Conservation (phyloP, 768 basidiomycete species). For the Clitopilus passeckerianus region DNA sequence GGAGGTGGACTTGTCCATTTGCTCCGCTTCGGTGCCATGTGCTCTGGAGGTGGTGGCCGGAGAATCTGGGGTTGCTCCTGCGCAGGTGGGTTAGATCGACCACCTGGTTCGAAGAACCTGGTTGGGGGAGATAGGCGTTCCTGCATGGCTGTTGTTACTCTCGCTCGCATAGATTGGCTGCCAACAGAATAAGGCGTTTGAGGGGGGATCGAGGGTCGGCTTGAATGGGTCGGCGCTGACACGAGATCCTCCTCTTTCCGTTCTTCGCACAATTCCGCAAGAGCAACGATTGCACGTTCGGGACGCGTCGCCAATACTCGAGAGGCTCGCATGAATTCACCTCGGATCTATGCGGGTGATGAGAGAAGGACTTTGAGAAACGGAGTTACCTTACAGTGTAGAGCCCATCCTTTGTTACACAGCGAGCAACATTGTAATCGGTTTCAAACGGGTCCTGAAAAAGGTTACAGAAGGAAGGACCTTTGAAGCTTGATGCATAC, state of each 20-base stretch:
- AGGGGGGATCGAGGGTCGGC: conserved; percentile 41
- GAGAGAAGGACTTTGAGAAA: conserved; percentile 4
- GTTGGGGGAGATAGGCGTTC: conserved; percentile 54
- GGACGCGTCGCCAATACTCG: conserved; percentile 78
- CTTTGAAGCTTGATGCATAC: conserved; percentile 32
- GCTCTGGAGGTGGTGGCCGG: conserved; percentile 53
- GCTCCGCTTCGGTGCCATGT: conserved; percentile 76
- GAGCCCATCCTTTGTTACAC: conserved; percentile 93
- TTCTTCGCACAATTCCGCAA: conserved; percentile 91
- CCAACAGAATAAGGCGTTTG: conserved; percentile 71
- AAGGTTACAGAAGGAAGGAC: background rate
- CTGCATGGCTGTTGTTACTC: conserved; percentile 24
- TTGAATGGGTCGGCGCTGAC: conserved; percentile 34
- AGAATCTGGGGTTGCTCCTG: conserved; percentile 15
- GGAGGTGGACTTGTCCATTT: conserved; percentile 88
- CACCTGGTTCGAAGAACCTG: conserved; percentile 40
- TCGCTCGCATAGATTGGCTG: conserved; percentile 53
- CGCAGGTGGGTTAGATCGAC: conserved; percentile 18
- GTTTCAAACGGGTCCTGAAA: conserved; percentile 90
- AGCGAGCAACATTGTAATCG: conserved; percentile 95
- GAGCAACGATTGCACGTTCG: conserved; percentile 73
- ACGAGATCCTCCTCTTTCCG: conserved; percentile 65
- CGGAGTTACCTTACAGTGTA: conserved; percentile 63
- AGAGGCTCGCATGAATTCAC: conserved; percentile 96
- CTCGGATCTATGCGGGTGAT: conserved; percentile 68